Evolutionary conservation across 2,329 filamentous ascomycete species (phyloP).

Genomic region (Talaromyces piceae): DNA sequence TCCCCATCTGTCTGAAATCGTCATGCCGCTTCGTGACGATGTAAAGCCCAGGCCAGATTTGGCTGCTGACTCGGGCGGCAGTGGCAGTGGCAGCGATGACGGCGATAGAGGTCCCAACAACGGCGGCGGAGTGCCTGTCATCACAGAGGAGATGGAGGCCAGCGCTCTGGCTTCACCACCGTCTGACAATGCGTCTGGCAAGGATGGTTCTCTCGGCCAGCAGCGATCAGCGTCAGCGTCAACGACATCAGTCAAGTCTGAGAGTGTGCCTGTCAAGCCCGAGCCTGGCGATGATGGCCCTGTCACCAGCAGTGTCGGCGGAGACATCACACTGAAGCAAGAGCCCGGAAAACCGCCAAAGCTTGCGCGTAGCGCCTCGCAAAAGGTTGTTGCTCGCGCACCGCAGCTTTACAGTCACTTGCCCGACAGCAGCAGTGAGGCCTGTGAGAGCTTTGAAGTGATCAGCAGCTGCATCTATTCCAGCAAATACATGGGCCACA

Average conservation of each 20-base stretch:
- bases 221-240: slow-evolving; percentile 5
- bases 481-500: slow-evolving; percentile 82
- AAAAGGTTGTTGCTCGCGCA: slow-evolving; percentile 58
- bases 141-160: slow-evolving; percentile 8
- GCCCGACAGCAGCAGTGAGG: slow-evolving; percentile 70
- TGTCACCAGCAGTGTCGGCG: slow-evolving; percentile 50
- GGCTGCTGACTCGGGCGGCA: slow-evolving; percentile 12
- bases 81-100: too few relatives aligned
- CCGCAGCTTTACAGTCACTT: slow-evolving; percentile 64
- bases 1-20: slow-evolving; percentile 24
- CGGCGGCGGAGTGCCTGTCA: slow-evolving; percentile 3
- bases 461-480: slow-evolving; percentile 85
- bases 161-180: slow-evolving; percentile 7
- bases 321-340: slow-evolving; percentile 55
- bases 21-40: slow-evolving; percentile 37
- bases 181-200: slow-evolving; percentile 5
- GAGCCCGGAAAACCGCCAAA: slow-evolving; percentile 63
- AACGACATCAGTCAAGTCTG: slow-evolving; percentile 15
- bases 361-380: slow-evolving; percentile 63
- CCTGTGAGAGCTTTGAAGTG: slow-evolving; percentile 67
- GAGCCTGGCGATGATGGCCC: slow-evolving; percentile 26
- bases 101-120: not conserved
- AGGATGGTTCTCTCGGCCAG: slow-evolving; percentile 9
- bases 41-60: slow-evolving; percentile 31
- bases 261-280: slow-evolving; percentile 23